phyloP scores from a whole-genome alignment of 257 asterid genomes.

The Nemophila menziesii region DNA sequence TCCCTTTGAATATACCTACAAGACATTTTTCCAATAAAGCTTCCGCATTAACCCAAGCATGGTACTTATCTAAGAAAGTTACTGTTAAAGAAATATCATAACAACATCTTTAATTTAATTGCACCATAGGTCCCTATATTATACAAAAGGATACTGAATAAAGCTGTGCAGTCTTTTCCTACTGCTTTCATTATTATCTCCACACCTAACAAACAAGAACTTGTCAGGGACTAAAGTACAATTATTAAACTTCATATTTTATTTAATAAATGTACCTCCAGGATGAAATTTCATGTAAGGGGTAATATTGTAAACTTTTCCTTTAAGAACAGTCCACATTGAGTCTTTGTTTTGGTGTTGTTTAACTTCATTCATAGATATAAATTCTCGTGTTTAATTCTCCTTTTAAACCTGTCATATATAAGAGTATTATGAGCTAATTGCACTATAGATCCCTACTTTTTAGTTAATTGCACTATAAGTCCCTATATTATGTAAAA shows the following conservation, averaged over 20 bases:
- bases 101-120: no score
- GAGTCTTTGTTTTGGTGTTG: constrained; percentile 63
- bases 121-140: no score
- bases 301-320: constrained; percentile 76
- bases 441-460: no score
- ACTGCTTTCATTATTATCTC: constrained; percentile 87
- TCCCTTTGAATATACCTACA: no score
- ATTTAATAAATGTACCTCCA: constrained; percentile 57
- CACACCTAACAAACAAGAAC: constrained; percentile 45
- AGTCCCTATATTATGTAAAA: no score
- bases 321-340: constrained; percentile 98
- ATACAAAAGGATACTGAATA: constrained; percentile 99
- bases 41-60: no score
- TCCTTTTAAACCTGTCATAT: constrained; percentile 75
- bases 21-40: no score
- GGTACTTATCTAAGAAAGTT: no score
- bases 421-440: no score
- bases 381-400: constrained; percentile 60
- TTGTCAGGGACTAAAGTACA: no score
- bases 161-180: constrained; percentile 90
- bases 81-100: no score
- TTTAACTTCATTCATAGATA: constrained; percentile 71
- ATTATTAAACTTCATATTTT: not conserved
- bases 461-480: no score
- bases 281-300: constrained; percentile 98